phyloP scores from a whole-genome alignment of 2,329 filamentous ascomycete species.

The Aureobasidium mangrovei region DNA sequence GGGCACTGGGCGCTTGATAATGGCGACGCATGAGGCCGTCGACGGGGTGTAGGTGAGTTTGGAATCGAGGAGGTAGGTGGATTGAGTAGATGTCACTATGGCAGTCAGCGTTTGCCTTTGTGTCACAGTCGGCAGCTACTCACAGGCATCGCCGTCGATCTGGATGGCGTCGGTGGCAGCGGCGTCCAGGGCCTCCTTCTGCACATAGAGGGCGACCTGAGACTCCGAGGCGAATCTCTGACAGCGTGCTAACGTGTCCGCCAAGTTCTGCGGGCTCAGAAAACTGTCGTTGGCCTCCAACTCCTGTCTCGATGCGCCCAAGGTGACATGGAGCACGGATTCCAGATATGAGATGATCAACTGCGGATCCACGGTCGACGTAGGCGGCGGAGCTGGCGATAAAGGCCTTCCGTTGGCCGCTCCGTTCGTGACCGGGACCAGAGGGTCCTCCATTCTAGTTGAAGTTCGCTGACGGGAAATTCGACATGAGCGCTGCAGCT shows the following conservation, averaged over 20 bases:
- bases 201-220: slow-evolving; percentile 81
- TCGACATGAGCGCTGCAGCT: slow-evolving; percentile 4
- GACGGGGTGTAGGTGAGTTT: slow-evolving; percentile 72
- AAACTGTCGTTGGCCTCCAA: slow-evolving; percentile 75
- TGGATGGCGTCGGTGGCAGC: slow-evolving; percentile 13
- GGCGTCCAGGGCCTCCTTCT: slow-evolving; percentile 58
- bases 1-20: slow-evolving; percentile 81
- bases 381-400: slow-evolving; percentile 18
- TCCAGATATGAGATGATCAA: slow-evolving; percentile 40
- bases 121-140: background rate
- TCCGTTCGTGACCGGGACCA: slow-evolving; percentile 28
- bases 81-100: slow-evolving; percentile 1
- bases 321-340: slow-evolving; percentile 39
- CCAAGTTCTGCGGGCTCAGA: slow-evolving; percentile 60
- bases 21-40: slow-evolving; percentile 77
- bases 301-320: slow-evolving; percentile 56
- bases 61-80: slow-evolving; percentile 70
- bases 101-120: background rate
- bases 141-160: slow-evolving; percentile 11
- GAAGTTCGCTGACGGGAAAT: background rate
- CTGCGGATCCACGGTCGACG: slow-evolving; percentile 34
- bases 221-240: slow-evolving; percentile 81
- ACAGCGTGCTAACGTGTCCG: slow-evolving; percentile 79
- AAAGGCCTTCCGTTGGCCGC: slow-evolving; percentile 24
- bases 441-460: slow-evolving; percentile 29